Evolutionary conservation across 371 early-diverging fungal genomes (phyloP), one percentile per base, ranked within the genome.

Genomic region (Rhizomucor miehei): DNA sequence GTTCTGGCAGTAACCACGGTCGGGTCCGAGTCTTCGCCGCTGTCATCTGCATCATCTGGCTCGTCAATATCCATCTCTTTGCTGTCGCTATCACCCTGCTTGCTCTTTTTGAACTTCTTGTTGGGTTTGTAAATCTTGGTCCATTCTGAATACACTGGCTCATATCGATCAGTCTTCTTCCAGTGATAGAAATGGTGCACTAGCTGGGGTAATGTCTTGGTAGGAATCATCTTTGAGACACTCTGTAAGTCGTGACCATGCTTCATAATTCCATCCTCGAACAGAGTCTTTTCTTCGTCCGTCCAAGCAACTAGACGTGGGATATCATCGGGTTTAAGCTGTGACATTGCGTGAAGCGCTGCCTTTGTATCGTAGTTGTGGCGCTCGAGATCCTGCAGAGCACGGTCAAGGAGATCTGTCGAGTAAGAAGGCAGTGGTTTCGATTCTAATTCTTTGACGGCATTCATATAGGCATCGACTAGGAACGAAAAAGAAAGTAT

Each of bases 121-220:
- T 80, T 74, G 23, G 89, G 89, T 19, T 82, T 68, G 58, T 82
- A 81, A 43, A 84, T 78, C 44, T 77, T 80, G 41, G 88, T 87
- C 71, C 84, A 89, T 51, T 84, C 77, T 3, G 84, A 80, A 62
- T 89, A 89, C 1, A 86, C 82, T 3, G 80, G 69, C 41, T 80
- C 80, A 55, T 88, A 89, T 1, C 85, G 75, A 48, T 81, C 77
- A 0, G 86, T 79, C 53, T 89, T 89, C 59, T 89, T 89, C 87
- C 88, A 88, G 34, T 70, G 68, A 44, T 89, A 89, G 62, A 88
- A 89, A 54, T 66, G 87, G 0, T 79, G 76, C 1, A 89, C 86
- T 47, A 88, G 66, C 19, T 85, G 85, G 6, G 71, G 77, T 78
- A 82, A 82, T 5, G 73, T 56, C 57, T 83, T 82, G 1, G 84